These are phyloP conservation scores for Pythium apleroticum DNA, from an alignment of 352 stramenopile species.

Conservation along the genomic window DNA sequence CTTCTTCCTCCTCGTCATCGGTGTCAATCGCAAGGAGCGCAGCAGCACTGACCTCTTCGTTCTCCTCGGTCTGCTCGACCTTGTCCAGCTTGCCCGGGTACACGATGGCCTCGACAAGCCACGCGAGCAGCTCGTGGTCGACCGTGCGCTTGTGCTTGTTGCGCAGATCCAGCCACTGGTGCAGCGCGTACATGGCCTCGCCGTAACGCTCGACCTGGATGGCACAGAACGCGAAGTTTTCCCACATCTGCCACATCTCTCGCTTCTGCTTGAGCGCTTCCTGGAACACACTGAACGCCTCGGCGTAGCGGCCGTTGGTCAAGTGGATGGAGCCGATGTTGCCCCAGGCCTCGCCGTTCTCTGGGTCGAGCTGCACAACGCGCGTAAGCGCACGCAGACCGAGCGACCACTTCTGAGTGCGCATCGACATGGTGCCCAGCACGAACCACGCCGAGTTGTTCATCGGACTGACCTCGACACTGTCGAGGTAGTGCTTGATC, in stretches of 20 bases:
- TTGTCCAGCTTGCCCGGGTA: constrained; percentile 53
- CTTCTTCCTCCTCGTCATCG: constrained; percentile 41
- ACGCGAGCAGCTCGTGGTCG: constrained; percentile 76
- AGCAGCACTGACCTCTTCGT: constrained; percentile 27
- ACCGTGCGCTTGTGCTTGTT: constrained; percentile 77
- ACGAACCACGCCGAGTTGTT: constrained; percentile 92
- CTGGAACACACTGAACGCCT: constrained; percentile 82
- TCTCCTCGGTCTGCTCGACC: constrained; percentile 30
- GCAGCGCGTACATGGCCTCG: constrained; percentile 81
- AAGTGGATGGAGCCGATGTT: constrained; percentile 95
- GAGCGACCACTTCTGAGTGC: constrained; percentile 79
- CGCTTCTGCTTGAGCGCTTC: constrained; percentile 90
- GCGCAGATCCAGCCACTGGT: constrained; percentile 80
- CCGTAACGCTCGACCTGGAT: constrained; percentile 76
- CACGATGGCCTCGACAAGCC: constrained; percentile 80
- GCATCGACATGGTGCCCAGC: constrained; percentile 91
- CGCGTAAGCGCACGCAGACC: constrained; percentile 90
- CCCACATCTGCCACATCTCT: constrained; percentile 92
- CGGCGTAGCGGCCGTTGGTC: constrained; percentile 64
- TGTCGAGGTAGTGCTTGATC: constrained; percentile 81
- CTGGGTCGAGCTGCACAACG: constrained; percentile 93
- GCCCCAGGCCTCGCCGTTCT: constrained; percentile 94
- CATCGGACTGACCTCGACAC: constrained; percentile 88
- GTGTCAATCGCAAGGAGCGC: constrained; percentile 9
- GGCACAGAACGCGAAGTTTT: constrained; percentile 86